phyloP scores from a whole-genome alignment of 192 early-diverging fungal species.

The Coemansia biformis region DNA sequence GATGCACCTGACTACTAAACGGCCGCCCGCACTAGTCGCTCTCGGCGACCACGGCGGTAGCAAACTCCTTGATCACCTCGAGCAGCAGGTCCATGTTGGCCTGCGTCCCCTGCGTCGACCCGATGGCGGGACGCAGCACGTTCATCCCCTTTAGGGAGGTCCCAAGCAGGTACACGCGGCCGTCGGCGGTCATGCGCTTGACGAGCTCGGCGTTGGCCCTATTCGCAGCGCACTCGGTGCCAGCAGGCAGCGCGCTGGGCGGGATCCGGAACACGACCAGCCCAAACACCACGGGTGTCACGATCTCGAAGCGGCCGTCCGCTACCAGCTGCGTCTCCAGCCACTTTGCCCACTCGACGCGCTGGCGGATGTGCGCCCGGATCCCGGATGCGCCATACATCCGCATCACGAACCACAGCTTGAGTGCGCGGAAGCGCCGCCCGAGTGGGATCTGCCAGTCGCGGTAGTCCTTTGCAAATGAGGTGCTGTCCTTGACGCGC shows the following conservation, averaged over 20 bases:
- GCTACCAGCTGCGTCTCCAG: constrained; percentile 29
- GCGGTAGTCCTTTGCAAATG: constrained; percentile 51
- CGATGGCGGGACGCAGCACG: constrained; percentile 34
- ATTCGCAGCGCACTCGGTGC: constrained; percentile 11
- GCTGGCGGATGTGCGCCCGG: constrained; percentile 46
- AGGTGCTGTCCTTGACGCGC: constrained; percentile 21
- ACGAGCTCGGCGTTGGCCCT: constrained; percentile 25
- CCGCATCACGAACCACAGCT: constrained; percentile 62
- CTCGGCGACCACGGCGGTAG: constrained; percentile 9
- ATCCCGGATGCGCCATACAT: constrained; percentile 54
- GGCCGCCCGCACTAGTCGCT: too few relatives aligned
- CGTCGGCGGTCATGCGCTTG: constrained; percentile 25
- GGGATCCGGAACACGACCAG: constrained; percentile 51
- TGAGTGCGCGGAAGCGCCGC: constrained; percentile 58
- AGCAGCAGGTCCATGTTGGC: constrained; percentile 18
- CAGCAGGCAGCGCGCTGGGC: constrained; percentile 9
- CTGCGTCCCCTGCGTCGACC: constrained; percentile 19
- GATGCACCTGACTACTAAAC: too few relatives aligned
- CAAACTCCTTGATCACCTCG: constrained; percentile 6
- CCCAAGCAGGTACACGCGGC: constrained; percentile 40
- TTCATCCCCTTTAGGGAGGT: constrained; percentile 31
- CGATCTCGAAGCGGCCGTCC: constrained; percentile 49
- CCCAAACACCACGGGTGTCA: constrained; percentile 39
- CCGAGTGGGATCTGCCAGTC: constrained; percentile 59
- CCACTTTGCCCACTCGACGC: constrained; percentile 37